Base-by-base conservation (phyloP, 2,329 filamentous ascomycete genomes). In the Fonsecaea pedrosoi region DNA sequence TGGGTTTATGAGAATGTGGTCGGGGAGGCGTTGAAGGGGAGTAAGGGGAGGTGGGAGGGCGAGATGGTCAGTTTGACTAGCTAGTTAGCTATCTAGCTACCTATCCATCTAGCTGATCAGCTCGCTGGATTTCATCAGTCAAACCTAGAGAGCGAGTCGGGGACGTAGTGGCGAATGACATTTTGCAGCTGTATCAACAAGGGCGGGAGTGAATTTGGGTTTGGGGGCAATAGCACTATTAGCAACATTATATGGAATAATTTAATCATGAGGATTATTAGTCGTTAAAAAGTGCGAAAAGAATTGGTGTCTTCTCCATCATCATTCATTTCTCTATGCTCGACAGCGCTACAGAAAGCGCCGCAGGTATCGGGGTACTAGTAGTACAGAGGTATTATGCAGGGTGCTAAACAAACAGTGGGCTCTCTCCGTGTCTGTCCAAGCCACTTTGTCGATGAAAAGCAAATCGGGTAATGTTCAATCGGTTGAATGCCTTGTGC, bases 1-100 rank as follows among this genome's bases (percentile, higher is more conserved):
- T 79, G 76, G 74, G 74, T 77, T 21, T 78, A 74, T 72, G 68
- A 72, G 59, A 73, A 76, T 65, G 58, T 74, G 25, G 62, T 76
- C 32, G 64, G 48, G 18, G 58, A 67, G 38, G 65, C 60, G 9
- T 34, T 54, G 15, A 66, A 66, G 38, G 68, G 71, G 34, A 69
- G 61, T 10, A 60, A 50, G 32, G 40, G 59, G 5, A 54, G 54
- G 37, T 73, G 68, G 65, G 59, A 70, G 18, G 71, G 72, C 30
- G 64, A 74, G 62, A 72, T 71, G 65, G 71, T 74, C 12, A 70
- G 72, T 6, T 62, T 75, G 54, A 73, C 71, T 3, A 69, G 37
- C 40, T 70, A 53, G 42, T 21, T 21, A 21, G 21, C 21, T 21
- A 21, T 1, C 21, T 21, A 21, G 21, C 21, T 21, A 21, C 21